Evolutionary conservation across 225 moss, liverwort and hornwort species (phyloP).

Genomic region (Anthoceros angustus): DNA sequence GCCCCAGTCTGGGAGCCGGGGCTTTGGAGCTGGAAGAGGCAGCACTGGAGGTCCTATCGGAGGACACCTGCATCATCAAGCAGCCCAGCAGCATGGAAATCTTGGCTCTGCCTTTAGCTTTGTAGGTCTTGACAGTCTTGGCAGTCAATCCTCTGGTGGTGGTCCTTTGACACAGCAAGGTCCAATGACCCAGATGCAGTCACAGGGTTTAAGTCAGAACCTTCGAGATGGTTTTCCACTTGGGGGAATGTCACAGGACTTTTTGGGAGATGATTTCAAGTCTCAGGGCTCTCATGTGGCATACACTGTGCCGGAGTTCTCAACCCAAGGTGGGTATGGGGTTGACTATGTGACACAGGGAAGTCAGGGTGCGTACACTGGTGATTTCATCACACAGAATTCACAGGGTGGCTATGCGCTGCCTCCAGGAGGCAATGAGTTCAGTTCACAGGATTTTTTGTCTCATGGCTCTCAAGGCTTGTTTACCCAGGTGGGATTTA

Average conservation of each 20-base stretch:
- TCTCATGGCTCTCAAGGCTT: slow-evolving; percentile 79
- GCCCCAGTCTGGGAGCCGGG: slow-evolving; percentile 69
- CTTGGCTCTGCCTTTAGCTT: slow-evolving; percentile 64
- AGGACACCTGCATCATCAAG: slow-evolving; percentile 90
- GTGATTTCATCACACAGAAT: slow-evolving; percentile 74
- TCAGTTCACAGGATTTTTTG: slow-evolving; percentile 89
- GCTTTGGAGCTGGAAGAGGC: slow-evolving; percentile 84
- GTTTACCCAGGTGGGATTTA: slow-evolving; percentile 84
- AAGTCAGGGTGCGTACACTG: slow-evolving; percentile 55
- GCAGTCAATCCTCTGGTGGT: slow-evolving; percentile 76
- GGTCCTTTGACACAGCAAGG: slow-evolving; percentile 84
- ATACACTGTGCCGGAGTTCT: slow-evolving; percentile 68
- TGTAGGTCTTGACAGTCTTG: slow-evolving; percentile 71
- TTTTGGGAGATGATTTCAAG: slow-evolving; percentile 91
- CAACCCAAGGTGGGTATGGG: slow-evolving; percentile 74
- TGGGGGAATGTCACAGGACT: slow-evolving; percentile 98
- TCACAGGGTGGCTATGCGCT: slow-evolving; percentile 66
- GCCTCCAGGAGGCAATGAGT: slow-evolving; percentile 55
- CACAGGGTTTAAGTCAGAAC: slow-evolving; percentile 75
- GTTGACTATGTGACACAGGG: slow-evolving; percentile 78
- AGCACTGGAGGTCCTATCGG: slow-evolving; percentile 90
- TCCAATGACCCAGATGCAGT: slow-evolving; percentile 69
- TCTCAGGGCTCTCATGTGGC: slow-evolving; percentile 97
- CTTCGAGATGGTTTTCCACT: slow-evolving; percentile 82
- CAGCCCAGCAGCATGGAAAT: slow-evolving; percentile 57